Evolutionary conservation across 257 asterid species (phyloP).

Genomic region (Nicotiana noctiflora): DNA sequence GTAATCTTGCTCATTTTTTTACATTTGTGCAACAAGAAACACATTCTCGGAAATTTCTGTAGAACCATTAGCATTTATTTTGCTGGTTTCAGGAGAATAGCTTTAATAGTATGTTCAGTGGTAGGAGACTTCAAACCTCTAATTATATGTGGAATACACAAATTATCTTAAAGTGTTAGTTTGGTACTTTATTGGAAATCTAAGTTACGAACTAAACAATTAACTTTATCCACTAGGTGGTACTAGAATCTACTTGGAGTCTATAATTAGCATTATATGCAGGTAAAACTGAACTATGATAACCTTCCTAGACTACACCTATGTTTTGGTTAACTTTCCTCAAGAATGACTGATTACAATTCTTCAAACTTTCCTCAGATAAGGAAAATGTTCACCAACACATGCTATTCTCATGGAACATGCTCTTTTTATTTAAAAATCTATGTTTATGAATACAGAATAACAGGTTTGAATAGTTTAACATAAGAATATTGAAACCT

Average conservation of each 20-base stretch:
- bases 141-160: background rate
- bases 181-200: background rate
- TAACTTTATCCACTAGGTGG: background rate
- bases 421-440: background rate
- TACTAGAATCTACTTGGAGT: background rate
- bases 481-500: background rate
- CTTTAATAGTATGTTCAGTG: background rate
- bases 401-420: background rate
- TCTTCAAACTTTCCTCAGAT: background rate
- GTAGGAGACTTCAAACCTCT: background rate
- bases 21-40: background rate
- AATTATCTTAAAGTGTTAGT: background rate
- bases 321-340: background rate
- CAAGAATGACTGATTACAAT: background rate
- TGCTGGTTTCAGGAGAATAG: background rate
- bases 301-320: background rate
- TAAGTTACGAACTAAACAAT: background rate
- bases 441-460: background rate
- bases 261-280: background rate
- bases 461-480: background rate
- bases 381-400: background rate
- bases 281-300: conserved; percentile 4
- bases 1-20: background rate
- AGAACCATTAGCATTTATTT: background rate
- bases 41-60: background rate